Conservation (phyloP, 192 early-diverging fungal species). For the Gorgonomyces haynaldii region DNA sequence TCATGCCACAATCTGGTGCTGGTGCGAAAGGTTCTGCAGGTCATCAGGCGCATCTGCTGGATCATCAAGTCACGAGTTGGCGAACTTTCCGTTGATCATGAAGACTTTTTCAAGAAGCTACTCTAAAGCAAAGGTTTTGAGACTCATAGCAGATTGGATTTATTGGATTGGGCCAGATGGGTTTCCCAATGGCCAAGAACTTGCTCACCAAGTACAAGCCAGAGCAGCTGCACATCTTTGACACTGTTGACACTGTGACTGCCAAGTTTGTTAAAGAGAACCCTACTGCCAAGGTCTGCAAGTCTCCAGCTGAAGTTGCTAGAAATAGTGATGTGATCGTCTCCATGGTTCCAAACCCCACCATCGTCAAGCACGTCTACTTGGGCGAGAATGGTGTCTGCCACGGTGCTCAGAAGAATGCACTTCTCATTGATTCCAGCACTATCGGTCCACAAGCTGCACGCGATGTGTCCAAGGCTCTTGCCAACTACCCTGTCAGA, state of each 20-base stretch:
- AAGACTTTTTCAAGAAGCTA: too few relatives aligned
- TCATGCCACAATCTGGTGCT: background rate
- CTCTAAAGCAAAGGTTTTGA: background rate
- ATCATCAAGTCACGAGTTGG: too few relatives aligned
- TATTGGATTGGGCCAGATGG: conserved; percentile 78
- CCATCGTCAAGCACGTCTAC: conserved; percentile 74
- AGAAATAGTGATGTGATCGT: conserved; percentile 58
- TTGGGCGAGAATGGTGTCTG: conserved; percentile 58
- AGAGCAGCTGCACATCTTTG: conserved; percentile 58
- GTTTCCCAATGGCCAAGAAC: conserved; percentile 87
- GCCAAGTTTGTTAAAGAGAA: conserved; percentile 38
- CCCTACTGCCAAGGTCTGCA: conserved; percentile 37
- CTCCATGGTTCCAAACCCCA: conserved; percentile 82
- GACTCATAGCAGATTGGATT: conserved; percentile 48
- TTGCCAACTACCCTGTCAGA: conserved; percentile 46
- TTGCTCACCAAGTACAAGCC: conserved; percentile 41
- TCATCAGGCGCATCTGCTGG: too few relatives aligned
- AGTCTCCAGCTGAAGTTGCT: conserved; percentile 62
- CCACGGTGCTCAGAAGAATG: conserved; percentile 23
- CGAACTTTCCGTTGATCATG: too few relatives aligned
- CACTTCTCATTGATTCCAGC: conserved; percentile 71
- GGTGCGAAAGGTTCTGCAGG: background rate
- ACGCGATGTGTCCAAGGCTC: conserved; percentile 50
- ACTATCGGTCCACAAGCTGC: conserved; percentile 83
- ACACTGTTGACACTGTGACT: conserved; percentile 46